phyloP scores from a whole-genome alignment of 441 rosid genomes.

The Viola pubescens region DNA sequence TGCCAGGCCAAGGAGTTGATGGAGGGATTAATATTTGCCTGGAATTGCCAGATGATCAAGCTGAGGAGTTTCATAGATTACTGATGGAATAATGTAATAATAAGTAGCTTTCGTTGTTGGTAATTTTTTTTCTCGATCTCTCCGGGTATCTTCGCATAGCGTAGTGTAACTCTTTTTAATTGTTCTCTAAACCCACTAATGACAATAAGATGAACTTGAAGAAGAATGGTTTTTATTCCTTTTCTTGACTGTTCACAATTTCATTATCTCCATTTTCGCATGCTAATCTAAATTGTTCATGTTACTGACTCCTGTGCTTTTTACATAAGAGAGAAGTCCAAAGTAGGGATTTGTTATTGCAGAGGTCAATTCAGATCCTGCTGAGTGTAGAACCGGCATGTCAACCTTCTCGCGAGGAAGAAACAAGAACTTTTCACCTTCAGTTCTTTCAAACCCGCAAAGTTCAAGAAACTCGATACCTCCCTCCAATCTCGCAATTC shows the following conservation, averaged over 20 bases:
- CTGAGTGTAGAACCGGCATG: conserved; percentile 40
- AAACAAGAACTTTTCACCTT: conserved; percentile 38
- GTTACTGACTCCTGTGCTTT: not conserved
- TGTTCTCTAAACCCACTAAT: too few relatives aligned
- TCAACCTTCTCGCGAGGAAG: conserved; percentile 38
- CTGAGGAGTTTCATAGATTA: conserved; percentile 12
- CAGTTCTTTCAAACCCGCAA: conserved; percentile 65
- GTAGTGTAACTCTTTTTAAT: too few relatives aligned
- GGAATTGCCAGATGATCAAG: conserved; percentile 15
- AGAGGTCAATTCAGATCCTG: conserved; percentile 40
- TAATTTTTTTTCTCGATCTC: not conserved
- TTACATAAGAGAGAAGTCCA: conserved; percentile 36
- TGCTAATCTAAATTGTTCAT: not conserved
- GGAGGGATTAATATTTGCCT: conserved; percentile 22
- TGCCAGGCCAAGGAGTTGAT: conserved; percentile 14
- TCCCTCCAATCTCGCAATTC: conserved; percentile 51
- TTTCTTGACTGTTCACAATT: not conserved
- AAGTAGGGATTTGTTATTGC: conserved; percentile 79
- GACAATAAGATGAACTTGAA: too few relatives aligned
- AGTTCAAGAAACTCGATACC: conserved; percentile 71
- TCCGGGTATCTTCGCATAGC: too few relatives aligned
- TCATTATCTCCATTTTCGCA: not conserved
- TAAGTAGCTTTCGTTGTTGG: not conserved
- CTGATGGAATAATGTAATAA: conserved; percentile 2
- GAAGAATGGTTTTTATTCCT: too few relatives aligned